phyloP scores from a whole-genome alignment of 2,329 filamentous ascomycete species.

The Colletotrichum incanum region DNA sequence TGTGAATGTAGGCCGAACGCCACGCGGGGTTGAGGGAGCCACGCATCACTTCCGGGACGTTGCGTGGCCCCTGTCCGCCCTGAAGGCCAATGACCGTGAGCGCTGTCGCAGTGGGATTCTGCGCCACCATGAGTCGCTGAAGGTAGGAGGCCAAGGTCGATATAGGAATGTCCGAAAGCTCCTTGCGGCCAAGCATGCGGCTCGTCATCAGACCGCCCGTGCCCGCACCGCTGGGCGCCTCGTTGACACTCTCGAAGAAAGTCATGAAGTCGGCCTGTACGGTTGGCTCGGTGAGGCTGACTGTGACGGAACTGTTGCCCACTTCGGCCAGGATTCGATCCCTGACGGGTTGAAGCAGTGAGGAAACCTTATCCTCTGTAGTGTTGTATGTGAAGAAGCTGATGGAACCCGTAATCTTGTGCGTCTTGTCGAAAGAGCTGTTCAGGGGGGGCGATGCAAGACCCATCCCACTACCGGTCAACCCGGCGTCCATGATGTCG shows the following conservation, averaged over 20 bases:
- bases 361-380: conserved; percentile 11
- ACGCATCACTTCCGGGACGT: conserved; percentile 25
- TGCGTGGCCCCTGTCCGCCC: conserved; percentile 34
- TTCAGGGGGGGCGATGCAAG: not conserved
- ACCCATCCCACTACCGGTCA: conserved; percentile 17
- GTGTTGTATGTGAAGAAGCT: conserved; percentile 32
- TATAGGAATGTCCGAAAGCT: conserved; percentile 29
- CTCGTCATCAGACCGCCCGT: conserved; percentile 31
- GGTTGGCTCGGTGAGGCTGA: conserved; percentile 15
- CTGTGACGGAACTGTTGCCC: conserved; percentile 24
- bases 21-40: conserved; percentile 61
- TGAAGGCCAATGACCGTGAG: conserved; percentile 42
- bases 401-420: conserved; percentile 16
- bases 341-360: conserved; percentile 22
- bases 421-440: not conserved
- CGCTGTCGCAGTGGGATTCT: conserved; percentile 1
- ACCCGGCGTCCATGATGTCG: conserved; percentile 26
- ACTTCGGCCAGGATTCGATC: conserved; percentile 17
- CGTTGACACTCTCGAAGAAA: conserved; percentile 32
- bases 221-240: conserved; percentile 2
- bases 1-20: conserved; percentile 57
- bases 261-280: conserved; percentile 22
- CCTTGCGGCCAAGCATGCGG: conserved; percentile 41
- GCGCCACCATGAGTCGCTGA: conserved; percentile 6
- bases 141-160: conserved; percentile 33